These are phyloP conservation scores for Ganoderma boninense DNA, from an alignment of 1,284 basidiomycete genomes.

Conservation along the genomic window DNA sequence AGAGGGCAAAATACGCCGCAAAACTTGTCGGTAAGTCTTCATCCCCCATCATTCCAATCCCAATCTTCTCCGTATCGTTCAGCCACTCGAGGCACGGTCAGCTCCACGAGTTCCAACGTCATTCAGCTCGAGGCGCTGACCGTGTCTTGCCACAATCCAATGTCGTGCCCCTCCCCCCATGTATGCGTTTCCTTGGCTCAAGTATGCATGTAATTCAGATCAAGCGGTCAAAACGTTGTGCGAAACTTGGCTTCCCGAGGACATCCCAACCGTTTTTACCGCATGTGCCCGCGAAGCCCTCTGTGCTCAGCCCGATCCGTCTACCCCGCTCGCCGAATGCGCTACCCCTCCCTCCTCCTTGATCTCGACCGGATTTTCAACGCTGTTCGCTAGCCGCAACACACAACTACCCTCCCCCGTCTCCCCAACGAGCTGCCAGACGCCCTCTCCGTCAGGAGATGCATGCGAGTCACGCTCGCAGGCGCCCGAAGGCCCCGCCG, in stretches of 20 bases:
- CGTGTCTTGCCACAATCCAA: constrained; percentile 16
- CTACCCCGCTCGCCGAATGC: constrained; percentile 28
- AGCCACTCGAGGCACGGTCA: constrained; percentile 12
- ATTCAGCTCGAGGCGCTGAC: constrained; percentile 14
- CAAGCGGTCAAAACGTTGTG: constrained; percentile 77
- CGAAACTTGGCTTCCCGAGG: constrained; percentile 79
- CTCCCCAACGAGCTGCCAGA: constrained; percentile 49
- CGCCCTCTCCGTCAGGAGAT: constrained; percentile 37
- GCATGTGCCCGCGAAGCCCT: constrained; percentile 28
- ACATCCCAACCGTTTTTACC: constrained; percentile 68
- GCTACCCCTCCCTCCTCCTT: constrained; percentile 9
- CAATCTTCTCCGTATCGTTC: constrained; percentile 19
- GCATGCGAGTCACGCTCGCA: constrained; percentile 30
- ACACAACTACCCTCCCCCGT: constrained; percentile 59
- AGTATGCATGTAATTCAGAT: constrained; percentile 51
- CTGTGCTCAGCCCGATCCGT: constrained; percentile 29
- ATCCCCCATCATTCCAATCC: constrained; percentile 18
- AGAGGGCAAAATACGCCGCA: constrained; percentile 70
- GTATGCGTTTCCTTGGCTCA: constrained; percentile 28
- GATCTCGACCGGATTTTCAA: constrained; percentile 32
- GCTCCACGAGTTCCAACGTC: constrained; percentile 3
- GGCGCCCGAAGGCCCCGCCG: constrained; percentile 30
- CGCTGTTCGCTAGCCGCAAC: constrained; percentile 41
- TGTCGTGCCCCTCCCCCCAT: not conserved
- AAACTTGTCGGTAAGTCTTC: constrained; percentile 70